Evolutionary conservation across 2,329 filamentous ascomycete species (phyloP), one percentile per base, ranked within the genome.

Genomic region (Chalaropsis thielavioides): DNA sequence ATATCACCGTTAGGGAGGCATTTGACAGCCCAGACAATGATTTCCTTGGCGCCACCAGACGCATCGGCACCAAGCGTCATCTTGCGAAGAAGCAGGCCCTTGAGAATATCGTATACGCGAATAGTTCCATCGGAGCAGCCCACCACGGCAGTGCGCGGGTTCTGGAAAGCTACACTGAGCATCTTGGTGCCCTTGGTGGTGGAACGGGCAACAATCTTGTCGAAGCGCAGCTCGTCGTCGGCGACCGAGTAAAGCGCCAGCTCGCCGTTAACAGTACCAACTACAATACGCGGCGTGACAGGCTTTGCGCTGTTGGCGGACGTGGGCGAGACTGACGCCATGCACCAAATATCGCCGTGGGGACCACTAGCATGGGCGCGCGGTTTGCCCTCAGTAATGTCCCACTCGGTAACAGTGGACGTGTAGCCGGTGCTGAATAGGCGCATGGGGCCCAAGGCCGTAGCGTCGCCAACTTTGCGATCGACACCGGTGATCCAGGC

Each of bases 111-210:
- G 75, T 92, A 95, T 63, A 94, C 83, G 68, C 92, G 87, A 69
- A 99, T 94, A n/a, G 85, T 90, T 75, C 91, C 92, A 76, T 99
- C 92, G n/a, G 91, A 92, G 74, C 94, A 97, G 24, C 94, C 94
- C 43, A 92, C 91, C 51, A 96, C 84, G 66, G 92, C 85, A 41
- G 86, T 84, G 71, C 92, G 83, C 66, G 88, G 85, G 69, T 89
- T 87, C 75, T 96, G 91, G 76, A 95, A 99, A 27, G 88, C 84
- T 68, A 99, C 85, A 76, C 90, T 96, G 71, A 97, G 85, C 72
- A 95, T 92, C 71, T 92, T 87, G 41, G 90, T 85, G 75, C 88
- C 92, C 77, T 92, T 95, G 38, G 87, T 87, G 1, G 89, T 85
- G 1, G 90, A 87, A 68, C 89, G 81, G 49, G 87, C 81, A 66